Conservation (phyloP, 108 stramenopile genomes). For the Epipyxis sp. region DNA sequence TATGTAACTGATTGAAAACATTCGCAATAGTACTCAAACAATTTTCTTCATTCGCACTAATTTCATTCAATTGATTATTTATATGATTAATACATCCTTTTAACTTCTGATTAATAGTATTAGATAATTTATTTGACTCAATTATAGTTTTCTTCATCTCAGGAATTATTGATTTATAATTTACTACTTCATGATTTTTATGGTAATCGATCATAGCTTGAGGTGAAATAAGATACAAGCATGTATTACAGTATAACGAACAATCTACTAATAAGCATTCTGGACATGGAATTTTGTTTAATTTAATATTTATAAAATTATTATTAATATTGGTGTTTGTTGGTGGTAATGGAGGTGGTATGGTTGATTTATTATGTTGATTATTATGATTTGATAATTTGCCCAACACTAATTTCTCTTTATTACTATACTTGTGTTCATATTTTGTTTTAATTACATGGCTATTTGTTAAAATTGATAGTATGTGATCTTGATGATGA, state of each 20-base stretch:
- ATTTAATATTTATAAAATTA: neutral
- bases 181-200: neutral
- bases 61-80: no score
- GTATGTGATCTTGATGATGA: conserved; percentile 9
- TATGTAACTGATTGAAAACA: no score
- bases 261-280: neutral
- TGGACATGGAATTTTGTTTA: neutral
- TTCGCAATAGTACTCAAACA: no score
- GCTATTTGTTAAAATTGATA: neutral
- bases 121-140: no score
- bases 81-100: no score
- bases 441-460: neutral
- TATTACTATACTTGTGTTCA: neutral
- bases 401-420: no score
- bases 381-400: no score
- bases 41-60: no score
- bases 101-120: no score
- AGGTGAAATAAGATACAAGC: neutral
- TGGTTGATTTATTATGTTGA: neutral
- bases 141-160: no score
- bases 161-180: no score
- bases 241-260: neutral
- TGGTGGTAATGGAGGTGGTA: neutral
- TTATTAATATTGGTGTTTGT: neutral
- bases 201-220: neutral